Conservation (phyloP, 371 early-diverging fungal species). For the Gilbertella persicaria region DNA sequence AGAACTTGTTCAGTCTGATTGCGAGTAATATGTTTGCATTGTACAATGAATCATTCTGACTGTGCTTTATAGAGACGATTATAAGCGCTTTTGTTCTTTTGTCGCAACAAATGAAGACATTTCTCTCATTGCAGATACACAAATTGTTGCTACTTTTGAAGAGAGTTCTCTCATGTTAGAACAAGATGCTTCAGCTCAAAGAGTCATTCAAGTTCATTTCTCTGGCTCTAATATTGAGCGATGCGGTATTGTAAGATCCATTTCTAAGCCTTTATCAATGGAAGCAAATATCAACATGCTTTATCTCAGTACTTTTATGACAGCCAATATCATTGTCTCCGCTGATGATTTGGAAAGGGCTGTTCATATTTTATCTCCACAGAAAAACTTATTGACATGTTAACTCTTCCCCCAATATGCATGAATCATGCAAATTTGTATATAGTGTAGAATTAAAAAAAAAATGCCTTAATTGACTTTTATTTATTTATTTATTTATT, state of each 20-base stretch:
- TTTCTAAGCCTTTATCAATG: constrained; percentile 54
- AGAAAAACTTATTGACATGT: neutral
- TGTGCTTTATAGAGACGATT: constrained; percentile 4
- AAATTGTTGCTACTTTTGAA: constrained; percentile 52
- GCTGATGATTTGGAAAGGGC: constrained; percentile 40
- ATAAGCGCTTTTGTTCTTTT: constrained; percentile 57
- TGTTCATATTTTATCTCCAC: constrained; percentile 24
- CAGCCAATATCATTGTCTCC: constrained; percentile 61
- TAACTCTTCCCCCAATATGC: neutral
- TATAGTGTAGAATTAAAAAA: no score
- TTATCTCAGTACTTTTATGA: constrained; percentile 59
- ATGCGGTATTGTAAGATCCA: constrained; percentile 62
- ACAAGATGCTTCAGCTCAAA: constrained; percentile 39
- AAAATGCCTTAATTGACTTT: no score
- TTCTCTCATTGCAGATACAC: constrained; percentile 57
- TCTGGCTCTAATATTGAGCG: constrained; percentile 50
- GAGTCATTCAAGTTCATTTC: constrained; percentile 63
- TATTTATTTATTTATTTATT: no score
- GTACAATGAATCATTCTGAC: neutral
- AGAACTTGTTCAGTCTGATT: constrained; percentile 26
- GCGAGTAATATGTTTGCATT: constrained; percentile 10
- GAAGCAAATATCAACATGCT: constrained; percentile 55
- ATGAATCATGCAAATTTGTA: neutral
- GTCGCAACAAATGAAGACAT: constrained; percentile 62
- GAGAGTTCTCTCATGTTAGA: constrained; percentile 52